These are phyloP conservation scores for Suillus variegatus DNA, from an alignment of 768 basidiomycete genomes.

Conservation along the genomic window DNA sequence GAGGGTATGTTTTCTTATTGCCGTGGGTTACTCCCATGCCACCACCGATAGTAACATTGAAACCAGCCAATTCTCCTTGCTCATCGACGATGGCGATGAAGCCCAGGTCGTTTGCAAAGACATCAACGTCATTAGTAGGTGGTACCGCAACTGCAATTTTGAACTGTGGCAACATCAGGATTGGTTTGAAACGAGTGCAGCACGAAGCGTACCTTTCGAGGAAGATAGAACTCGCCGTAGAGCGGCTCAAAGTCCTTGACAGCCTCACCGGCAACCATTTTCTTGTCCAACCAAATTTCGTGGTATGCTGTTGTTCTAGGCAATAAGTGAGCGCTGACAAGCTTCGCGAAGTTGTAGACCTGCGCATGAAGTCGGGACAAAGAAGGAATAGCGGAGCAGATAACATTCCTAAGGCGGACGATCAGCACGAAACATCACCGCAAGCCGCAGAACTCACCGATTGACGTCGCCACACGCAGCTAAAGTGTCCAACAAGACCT, in stretches of 20 bases:
- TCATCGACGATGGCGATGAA: slow-evolving; percentile 91
- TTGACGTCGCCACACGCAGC: slow-evolving; percentile 99
- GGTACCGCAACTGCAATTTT: slow-evolving; percentile 97
- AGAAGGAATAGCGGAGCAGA: slow-evolving; percentile 89
- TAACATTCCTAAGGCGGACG: slow-evolving; percentile 65
- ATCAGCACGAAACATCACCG: slow-evolving; percentile 11
- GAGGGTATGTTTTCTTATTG: slow-evolving; percentile 98
- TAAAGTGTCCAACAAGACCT: slow-evolving; percentile 87
- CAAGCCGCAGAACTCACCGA: slow-evolving; percentile 47
- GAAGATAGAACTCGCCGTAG: slow-evolving; percentile 97
- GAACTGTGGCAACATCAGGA: slow-evolving; percentile 55
- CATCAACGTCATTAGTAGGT: slow-evolving; percentile 94
- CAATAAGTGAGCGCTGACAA: slow-evolving; percentile 81
- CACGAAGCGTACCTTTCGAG: slow-evolving; percentile 71
- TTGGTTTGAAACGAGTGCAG: neutral
- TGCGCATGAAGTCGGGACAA: slow-evolving; percentile 83
- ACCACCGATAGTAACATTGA: slow-evolving; percentile 93
- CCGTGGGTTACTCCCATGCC: slow-evolving; percentile 99
- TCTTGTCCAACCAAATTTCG: slow-evolving; percentile 99
- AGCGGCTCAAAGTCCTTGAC: slow-evolving; percentile 93
- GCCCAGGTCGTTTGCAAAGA: slow-evolving; percentile 94
- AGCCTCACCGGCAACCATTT: slow-evolving; percentile 91
- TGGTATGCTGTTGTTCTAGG: slow-evolving; percentile 94
- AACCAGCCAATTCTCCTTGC: slow-evolving; percentile 79
- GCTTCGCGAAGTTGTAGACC: slow-evolving; percentile 83